Conservation (phyloP, 2,329 filamentous ascomycete genomes). For the Epichloe amarillans region DNA sequence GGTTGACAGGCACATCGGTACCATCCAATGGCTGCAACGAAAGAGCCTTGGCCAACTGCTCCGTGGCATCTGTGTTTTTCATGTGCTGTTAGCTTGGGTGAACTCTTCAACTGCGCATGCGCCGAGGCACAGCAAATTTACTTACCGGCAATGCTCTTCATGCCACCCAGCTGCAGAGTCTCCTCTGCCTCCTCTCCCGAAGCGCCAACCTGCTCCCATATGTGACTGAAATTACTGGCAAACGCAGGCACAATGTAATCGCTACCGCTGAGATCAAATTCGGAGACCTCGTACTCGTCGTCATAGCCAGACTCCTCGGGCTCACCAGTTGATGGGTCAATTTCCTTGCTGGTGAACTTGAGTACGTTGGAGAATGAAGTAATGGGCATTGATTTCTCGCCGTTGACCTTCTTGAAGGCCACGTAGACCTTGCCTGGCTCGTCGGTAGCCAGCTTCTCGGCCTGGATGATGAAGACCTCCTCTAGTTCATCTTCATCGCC, state of each 20-base stretch:
- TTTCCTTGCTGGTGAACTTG: slow-evolving; percentile 96
- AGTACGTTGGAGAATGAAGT: slow-evolving; percentile 82
- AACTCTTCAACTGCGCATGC: not conserved
- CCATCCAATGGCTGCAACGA: slow-evolving; percentile 90
- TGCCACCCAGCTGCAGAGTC: slow-evolving; percentile 73
- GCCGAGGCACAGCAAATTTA: slow-evolving; percentile 8
- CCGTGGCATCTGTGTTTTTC: slow-evolving; percentile 63
- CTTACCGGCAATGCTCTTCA: slow-evolving; percentile 87
- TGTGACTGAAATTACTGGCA: slow-evolving; percentile 85
- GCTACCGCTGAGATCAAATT: slow-evolving; percentile 78
- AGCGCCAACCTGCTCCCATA: slow-evolving; percentile 91
- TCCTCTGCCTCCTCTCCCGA: slow-evolving; percentile 81
- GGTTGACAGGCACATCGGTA: slow-evolving; percentile 78
- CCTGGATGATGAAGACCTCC: slow-evolving; percentile 89
- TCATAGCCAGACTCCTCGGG: slow-evolving; percentile 89
- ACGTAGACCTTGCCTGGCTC: slow-evolving; percentile 91
- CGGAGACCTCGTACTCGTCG: slow-evolving; percentile 93
- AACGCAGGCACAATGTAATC: slow-evolving; percentile 93
- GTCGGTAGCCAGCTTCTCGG: slow-evolving; percentile 67
- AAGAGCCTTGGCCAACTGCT: slow-evolving; percentile 73
- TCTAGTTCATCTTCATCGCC: slow-evolving; percentile 71
- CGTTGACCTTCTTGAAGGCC: slow-evolving; percentile 73
- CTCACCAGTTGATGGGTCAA: slow-evolving; percentile 86
- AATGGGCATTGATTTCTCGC: slow-evolving; percentile 63
- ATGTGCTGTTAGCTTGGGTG: slow-evolving; percentile 11